Conservation (phyloP, 352 stramenopile species). For the Stramenopiles sp. region DNA sequence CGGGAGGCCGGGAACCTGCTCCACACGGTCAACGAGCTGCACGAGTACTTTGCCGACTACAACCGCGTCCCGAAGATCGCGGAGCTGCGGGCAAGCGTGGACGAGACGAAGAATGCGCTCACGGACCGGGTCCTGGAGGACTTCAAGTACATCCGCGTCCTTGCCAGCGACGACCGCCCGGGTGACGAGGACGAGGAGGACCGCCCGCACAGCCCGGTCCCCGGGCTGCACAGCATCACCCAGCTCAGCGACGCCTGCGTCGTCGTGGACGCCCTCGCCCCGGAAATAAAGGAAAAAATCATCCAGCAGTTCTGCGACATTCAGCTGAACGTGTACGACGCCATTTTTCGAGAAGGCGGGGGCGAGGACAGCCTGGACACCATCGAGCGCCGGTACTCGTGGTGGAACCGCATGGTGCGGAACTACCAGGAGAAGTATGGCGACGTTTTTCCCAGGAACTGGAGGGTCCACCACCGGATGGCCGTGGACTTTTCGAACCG, state of each 20-base stretch:
- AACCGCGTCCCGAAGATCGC: constrained; percentile 69
- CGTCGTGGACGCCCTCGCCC: constrained; percentile 62
- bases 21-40: constrained; percentile 80
- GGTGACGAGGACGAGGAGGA: constrained; percentile 24
- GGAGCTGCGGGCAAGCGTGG: constrained; percentile 67
- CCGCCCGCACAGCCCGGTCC: not conserved
- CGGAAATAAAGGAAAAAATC: constrained; percentile 34
- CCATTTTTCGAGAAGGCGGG: constrained; percentile 29
- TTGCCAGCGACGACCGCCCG: constrained; percentile 23
- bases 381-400: constrained; percentile 58
- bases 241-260: constrained; percentile 44
- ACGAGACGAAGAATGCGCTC: constrained; percentile 60
- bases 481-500: constrained; percentile 71
- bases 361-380: constrained; percentile 35
- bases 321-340: constrained; percentile 48
- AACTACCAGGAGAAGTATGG: constrained; percentile 38
- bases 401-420: constrained; percentile 49
- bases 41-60: constrained; percentile 88
- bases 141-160: constrained; percentile 52
- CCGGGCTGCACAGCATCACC: constrained; percentile 16
- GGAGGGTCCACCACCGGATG: constrained; percentile 76
- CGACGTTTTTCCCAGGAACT: constrained; percentile 80
- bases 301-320: constrained; percentile 46
- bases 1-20: constrained; percentile 80
- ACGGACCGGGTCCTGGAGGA: constrained; percentile 61